phyloP scores from a whole-genome alignment of 2,329 filamentous ascomycete genomes.

The Pseudocercospora eumusae region DNA sequence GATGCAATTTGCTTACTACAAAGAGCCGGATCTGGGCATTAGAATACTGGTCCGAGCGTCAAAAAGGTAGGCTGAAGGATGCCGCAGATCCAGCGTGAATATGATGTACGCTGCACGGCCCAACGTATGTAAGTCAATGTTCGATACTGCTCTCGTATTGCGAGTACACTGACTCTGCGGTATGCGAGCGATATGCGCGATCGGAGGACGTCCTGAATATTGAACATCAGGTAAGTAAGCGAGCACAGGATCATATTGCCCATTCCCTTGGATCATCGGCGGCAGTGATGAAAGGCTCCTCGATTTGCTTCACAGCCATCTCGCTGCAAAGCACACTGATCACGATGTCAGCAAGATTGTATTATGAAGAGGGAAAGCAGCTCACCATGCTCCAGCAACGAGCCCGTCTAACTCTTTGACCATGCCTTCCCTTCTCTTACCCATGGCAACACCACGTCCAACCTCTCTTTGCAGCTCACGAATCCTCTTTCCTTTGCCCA shows the following conservation, averaged over 20 bases:
- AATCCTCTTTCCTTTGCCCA: conserved; percentile 75
- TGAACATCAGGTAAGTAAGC: not conserved
- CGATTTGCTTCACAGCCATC: conserved; percentile 88
- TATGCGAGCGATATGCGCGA: not conserved
- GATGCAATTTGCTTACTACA: not conserved
- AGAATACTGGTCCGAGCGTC: not conserved
- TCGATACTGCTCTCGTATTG: not conserved
- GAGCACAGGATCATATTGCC: conserved; percentile 48
- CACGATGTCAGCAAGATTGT: conserved; percentile 5
- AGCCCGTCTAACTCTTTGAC: conserved; percentile 88
- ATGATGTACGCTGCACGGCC: not conserved
- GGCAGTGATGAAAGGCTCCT: conserved; percentile 81
- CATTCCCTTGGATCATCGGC: conserved; percentile 78
- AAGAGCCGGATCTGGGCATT: not conserved
- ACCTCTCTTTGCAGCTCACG: conserved; percentile 83
- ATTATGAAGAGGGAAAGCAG: conserved; percentile 34
- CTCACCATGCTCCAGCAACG: conserved; percentile 72
- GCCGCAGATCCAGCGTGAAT: not conserved
- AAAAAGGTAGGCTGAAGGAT: not conserved
- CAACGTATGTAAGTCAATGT: not conserved
- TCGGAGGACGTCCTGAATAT: not conserved
- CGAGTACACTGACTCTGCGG: not conserved
- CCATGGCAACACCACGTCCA: conserved; percentile 68
- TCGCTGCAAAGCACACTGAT: conserved; percentile 84
- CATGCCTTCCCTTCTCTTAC: conserved; percentile 74